Percentiles rank a stretch among this genome's conserved stretches.
Conservation (phyloP, 75 land plant genomes). For the Pinus taeda region DNA sequence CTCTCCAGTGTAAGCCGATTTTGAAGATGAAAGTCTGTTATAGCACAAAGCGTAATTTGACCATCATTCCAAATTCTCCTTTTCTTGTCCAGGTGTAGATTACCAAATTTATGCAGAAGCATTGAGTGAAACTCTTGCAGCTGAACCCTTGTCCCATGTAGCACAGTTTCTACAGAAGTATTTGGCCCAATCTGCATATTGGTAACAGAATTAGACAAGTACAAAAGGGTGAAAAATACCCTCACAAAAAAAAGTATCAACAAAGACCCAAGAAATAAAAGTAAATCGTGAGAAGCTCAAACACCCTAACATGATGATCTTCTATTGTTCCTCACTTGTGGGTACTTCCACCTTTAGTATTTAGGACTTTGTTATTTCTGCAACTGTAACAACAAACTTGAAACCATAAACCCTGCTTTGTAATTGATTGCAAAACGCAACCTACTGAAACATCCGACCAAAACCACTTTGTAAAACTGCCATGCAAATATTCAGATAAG, state of each 20-base stretch:
- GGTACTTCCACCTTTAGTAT: not conserved
- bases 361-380: not conserved
- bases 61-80: conserved; percentile 12
- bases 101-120: conserved; percentile 14
- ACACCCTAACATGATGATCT: not conserved
- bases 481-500: no score
- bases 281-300: not conserved
- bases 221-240: not conserved
- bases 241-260: not conserved
- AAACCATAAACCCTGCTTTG: not conserved
- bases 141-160: conserved; percentile 21
- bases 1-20: conserved; percentile 30
- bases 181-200: conserved; percentile 18
- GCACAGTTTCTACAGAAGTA: conserved; percentile 16
- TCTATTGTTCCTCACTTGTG: not conserved
- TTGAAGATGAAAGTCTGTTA: conserved; percentile 20
- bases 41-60: conserved; percentile 11
- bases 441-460: no score
- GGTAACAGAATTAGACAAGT: not conserved
- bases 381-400: not conserved
- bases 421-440: not conserved
- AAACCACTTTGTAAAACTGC: no score
- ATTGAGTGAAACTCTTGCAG: conserved; percentile 18
- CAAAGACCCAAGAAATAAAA: not conserved
- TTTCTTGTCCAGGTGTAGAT: conserved; percentile 6